Percentiles rank a stretch among this genome's conserved stretches.
These are phyloP conservation scores for Bacterosira constricta DNA, from an alignment of 108 stramenopile species.

Conservation along the genomic window DNA sequence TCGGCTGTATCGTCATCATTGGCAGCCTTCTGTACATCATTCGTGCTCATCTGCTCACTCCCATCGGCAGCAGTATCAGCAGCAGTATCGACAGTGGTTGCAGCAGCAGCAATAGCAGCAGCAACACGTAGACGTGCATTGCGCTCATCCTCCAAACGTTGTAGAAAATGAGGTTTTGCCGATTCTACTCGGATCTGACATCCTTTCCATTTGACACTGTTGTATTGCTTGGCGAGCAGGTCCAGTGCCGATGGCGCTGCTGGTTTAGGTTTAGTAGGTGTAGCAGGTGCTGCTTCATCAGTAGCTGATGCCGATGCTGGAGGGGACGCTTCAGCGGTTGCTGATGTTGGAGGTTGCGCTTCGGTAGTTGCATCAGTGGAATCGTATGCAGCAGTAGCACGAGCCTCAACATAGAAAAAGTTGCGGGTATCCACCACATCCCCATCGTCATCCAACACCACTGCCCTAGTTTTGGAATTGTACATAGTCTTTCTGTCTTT, in stretches of 20 bases:
- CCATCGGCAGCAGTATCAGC: too few relatives aligned
- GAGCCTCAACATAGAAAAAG: conserved; percentile 41
- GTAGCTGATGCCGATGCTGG: too few relatives aligned
- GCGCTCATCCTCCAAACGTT: conserved; percentile 66
- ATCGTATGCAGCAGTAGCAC: conserved; percentile 7
- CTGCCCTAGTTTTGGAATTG: conserved; percentile 1
- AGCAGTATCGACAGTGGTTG: too few relatives aligned
- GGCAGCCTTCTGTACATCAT: not conserved
- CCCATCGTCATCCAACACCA: conserved; percentile 25
- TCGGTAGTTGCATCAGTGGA: conserved; percentile 13
- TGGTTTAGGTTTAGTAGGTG: not conserved
- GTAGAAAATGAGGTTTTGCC: conserved; percentile 75
- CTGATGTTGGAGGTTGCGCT: not conserved
- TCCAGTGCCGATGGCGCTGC: conserved; percentile 45
- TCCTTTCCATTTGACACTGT: conserved; percentile 91
- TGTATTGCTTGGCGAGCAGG: conserved; percentile 62
- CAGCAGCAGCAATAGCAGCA: too few relatives aligned
- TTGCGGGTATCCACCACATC: conserved; percentile 27
- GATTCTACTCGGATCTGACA: conserved; percentile 67
- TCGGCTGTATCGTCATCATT: too few relatives aligned
- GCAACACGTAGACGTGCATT: conserved; percentile 30
- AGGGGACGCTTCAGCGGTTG: conserved; percentile 35
- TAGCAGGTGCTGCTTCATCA: not conserved
- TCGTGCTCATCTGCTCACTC: too few relatives aligned
- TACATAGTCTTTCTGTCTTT: conserved; percentile 7